phyloP scores from a whole-genome alignment of 1,139 yeast species.

The Debaryomyces nepalensis region DNA sequence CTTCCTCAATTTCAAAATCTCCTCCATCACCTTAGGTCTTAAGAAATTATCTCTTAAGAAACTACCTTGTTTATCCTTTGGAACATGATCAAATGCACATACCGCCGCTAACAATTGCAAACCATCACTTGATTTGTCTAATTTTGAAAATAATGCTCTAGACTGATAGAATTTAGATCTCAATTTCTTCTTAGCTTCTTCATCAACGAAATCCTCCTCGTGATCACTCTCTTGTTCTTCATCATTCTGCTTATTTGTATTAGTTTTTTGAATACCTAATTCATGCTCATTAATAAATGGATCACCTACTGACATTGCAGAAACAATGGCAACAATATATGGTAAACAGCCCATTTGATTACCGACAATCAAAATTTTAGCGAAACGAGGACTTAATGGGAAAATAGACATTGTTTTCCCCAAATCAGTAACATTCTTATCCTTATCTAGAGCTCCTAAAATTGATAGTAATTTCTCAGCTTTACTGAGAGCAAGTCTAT shows the following conservation, averaged over 20 bases:
- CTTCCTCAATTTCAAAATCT: conserved; percentile 75
- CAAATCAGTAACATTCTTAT: conserved; percentile 63
- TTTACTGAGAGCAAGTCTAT: conserved; percentile 56
- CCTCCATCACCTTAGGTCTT: conserved; percentile 77
- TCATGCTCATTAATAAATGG: conserved; percentile 82
- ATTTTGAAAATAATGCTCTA: conserved; percentile 60
- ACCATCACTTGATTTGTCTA: conserved; percentile 78
- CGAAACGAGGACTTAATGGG: conserved; percentile 92
- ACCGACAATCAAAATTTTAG: conserved; percentile 87
- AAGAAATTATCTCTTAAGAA: conserved; percentile 68
- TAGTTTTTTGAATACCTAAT: conserved; percentile 51
- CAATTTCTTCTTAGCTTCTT: conserved; percentile 45
- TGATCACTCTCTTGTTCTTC: conserved; percentile 30
- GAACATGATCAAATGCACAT: conserved; percentile 85
- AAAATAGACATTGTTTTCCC: conserved; percentile 88
- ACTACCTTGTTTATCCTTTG: conserved; percentile 42
- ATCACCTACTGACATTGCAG: conserved; percentile 93
- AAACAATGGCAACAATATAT: conserved; percentile 85
- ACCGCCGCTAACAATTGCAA: conserved; percentile 78
- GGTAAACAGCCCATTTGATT: conserved; percentile 87
- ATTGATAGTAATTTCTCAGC: conserved; percentile 73
- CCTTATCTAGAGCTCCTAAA: conserved; percentile 76
- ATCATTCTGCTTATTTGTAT: conserved; percentile 25
- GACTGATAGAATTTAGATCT: conserved; percentile 59
- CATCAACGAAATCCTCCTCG: conserved; percentile 35